Evolutionary conservation across 2,329 filamentous ascomycete genomes (phyloP).

Genomic region (Dothideomycetes sp.): DNA sequence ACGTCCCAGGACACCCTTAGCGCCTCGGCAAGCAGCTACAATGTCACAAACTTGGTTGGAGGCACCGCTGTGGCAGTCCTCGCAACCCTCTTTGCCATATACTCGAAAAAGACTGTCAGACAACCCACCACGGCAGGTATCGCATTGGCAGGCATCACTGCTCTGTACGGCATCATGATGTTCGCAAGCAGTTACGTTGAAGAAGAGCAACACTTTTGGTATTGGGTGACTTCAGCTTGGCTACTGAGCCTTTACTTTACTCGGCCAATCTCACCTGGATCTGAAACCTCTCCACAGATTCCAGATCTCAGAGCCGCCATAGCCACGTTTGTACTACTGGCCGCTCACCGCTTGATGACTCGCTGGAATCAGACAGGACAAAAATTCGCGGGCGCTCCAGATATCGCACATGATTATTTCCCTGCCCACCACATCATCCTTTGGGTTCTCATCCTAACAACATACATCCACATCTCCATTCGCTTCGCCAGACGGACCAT

Average conservation of each 20-base stretch:
- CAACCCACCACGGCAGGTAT: conserved; percentile 34
- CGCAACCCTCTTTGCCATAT: conserved; percentile 28
- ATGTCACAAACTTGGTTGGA: conserved; percentile 50
- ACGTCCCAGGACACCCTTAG: conserved; percentile 72
- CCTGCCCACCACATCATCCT: conserved; percentile 53
- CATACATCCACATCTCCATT: conserved; percentile 53
- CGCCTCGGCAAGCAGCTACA: conserved; percentile 84
- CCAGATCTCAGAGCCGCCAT: conserved; percentile 1
- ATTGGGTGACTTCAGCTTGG: conserved; percentile 74
- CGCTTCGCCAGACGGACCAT: conserved; percentile 27
- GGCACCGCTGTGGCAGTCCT: conserved; percentile 33
- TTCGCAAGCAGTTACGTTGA: conserved; percentile 97
- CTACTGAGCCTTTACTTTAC: conserved; percentile 15
- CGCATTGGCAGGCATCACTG: conserved; percentile 24
- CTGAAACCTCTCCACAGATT: not conserved
- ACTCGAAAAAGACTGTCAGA: conserved; percentile 20
- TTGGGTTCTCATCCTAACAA: conserved; percentile 60
- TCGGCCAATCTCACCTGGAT: too few relatives aligned
- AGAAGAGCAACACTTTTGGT: conserved; percentile 98
- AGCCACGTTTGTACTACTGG: conserved; percentile 33
- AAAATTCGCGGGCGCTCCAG: conserved; percentile 83
- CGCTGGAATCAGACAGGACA: conserved; percentile 97
- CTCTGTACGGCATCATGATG: conserved; percentile 74
- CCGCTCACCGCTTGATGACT: conserved; percentile 54
- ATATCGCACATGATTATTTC: conserved; percentile 68